These are phyloP conservation scores for Pichia sp. DNA, from an alignment of 1,139 yeast genomes.

Conservation along the genomic window DNA sequence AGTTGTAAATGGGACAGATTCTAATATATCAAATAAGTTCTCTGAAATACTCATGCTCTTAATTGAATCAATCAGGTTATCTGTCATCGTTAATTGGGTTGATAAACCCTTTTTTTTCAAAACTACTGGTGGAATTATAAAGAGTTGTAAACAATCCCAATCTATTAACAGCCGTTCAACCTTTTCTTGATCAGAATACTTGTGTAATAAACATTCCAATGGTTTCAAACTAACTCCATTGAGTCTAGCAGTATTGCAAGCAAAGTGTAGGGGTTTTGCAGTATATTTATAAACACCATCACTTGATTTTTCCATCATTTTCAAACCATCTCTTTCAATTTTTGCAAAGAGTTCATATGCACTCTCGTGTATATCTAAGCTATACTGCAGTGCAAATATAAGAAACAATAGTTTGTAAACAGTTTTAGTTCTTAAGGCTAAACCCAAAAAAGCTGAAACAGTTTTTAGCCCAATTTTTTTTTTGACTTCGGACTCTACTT, in stretches of 20 bases:
- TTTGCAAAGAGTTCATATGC: slow-evolving; percentile 4
- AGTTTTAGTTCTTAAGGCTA: slow-evolving; percentile 13
- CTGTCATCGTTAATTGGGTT: background rate
- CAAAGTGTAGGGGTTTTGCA: slow-evolving; percentile 2
- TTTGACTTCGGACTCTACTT: background rate
- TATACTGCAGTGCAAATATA: slow-evolving; percentile 11
- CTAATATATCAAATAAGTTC: background rate
- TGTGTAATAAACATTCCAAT: background rate
- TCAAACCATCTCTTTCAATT: slow-evolving; percentile 10
- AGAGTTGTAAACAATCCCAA: background rate
- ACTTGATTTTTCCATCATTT: slow-evolving; percentile 13
- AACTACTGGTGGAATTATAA: background rate
- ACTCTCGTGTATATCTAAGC: slow-evolving; percentile 1
- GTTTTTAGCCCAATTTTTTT: background rate
- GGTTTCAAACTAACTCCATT: background rate
- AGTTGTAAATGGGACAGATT: background rate
- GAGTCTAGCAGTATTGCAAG: background rate
- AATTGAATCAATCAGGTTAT: background rate
- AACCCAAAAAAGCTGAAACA: slow-evolving; percentile 5
- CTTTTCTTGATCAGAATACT: background rate
- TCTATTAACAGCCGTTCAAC: background rate
- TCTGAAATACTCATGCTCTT: slow-evolving; percentile 1
- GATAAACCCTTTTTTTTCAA: background rate
- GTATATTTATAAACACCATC: slow-evolving; percentile 12
- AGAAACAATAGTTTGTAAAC: slow-evolving; percentile 10